Conservation (phyloP, 1,284 basidiomycete species). For the Trametes versicolor region DNA sequence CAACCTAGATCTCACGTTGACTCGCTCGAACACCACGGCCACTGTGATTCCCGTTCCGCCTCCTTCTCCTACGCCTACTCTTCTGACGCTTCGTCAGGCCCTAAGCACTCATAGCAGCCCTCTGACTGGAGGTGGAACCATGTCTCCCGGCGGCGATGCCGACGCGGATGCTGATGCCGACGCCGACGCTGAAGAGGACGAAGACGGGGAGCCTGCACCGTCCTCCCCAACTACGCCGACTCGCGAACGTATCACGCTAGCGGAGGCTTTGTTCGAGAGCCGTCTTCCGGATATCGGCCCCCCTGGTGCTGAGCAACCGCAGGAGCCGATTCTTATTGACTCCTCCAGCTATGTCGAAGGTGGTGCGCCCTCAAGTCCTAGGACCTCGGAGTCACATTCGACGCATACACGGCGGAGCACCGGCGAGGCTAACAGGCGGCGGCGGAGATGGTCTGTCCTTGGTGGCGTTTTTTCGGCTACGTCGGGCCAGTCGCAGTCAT, state of each 20-base stretch:
- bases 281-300: constrained; percentile 78
- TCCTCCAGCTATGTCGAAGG: constrained; percentile 49
- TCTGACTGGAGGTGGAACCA: constrained; percentile 48
- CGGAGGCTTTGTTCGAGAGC: constrained; percentile 79
- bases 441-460: constrained; percentile 66
- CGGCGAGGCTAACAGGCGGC: constrained; percentile 47
- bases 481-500: constrained; percentile 37
- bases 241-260: constrained; percentile 73
- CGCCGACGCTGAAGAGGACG: constrained; percentile 67
- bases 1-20: constrained; percentile 67
- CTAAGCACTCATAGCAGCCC: constrained; percentile 26
- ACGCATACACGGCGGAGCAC: constrained; percentile 42
- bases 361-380: constrained; percentile 56
- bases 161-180: constrained; percentile 54
- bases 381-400: constrained; percentile 57
- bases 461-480: constrained; percentile 52
- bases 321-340: constrained; percentile 72
- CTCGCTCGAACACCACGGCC: constrained; percentile 47
- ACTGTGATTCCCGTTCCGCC: constrained; percentile 53
- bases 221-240: constrained; percentile 47
- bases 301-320: constrained; percentile 67
- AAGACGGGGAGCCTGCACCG: constrained; percentile 55
- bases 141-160: constrained; percentile 45
- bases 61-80: constrained; percentile 69
- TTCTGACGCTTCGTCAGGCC: constrained; percentile 71